These are phyloP conservation scores for Penicillium hordei DNA, from an alignment of 2,329 filamentous ascomycete species.

Conservation along the genomic window DNA sequence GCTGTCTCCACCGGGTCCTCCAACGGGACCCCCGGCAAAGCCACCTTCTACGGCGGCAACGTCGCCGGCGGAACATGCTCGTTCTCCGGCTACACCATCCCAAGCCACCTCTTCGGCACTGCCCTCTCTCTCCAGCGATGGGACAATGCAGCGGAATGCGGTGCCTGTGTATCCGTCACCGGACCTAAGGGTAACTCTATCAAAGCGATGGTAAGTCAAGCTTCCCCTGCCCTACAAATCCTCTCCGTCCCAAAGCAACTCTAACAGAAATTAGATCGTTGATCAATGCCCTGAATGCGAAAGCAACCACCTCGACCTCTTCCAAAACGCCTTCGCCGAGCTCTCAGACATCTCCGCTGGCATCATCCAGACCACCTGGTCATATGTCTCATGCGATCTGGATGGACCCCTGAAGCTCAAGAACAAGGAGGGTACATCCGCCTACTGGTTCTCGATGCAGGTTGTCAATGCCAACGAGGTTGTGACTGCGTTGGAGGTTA, in stretches of 20 bases:
- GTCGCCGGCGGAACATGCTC: constrained; percentile 62
- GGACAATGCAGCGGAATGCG: constrained; percentile 56
- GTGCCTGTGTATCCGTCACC: constrained; percentile 60
- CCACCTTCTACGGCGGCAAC: constrained; percentile 59
- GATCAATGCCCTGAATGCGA: constrained; percentile 60
- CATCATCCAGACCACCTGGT: constrained; percentile 52
- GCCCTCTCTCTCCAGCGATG: constrained; percentile 61
- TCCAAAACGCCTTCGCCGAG: constrained; percentile 51
- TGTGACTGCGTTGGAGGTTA: constrained; percentile 60
- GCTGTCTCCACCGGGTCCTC: not conserved
- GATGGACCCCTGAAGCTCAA: constrained; percentile 51
- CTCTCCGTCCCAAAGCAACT: not conserved
- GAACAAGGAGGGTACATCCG: constrained; percentile 52
- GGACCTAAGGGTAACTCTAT: constrained; percentile 54
- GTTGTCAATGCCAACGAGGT: constrained; percentile 63
- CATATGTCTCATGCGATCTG: constrained; percentile 54
- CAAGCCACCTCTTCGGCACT: constrained; percentile 58
- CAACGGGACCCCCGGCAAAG: constrained; percentile 38
- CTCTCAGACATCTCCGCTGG: constrained; percentile 49
- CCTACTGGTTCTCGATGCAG: constrained; percentile 62
- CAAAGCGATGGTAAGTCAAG: constrained; percentile 60
- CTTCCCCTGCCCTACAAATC: not conserved
- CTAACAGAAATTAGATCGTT: constrained; percentile 44
- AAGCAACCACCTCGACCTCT: constrained; percentile 57
- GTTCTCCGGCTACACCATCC: constrained; percentile 63